Base-by-base conservation (phyloP, 1,284 basidiomycete species). In the Cronartium quercuum region DNA sequence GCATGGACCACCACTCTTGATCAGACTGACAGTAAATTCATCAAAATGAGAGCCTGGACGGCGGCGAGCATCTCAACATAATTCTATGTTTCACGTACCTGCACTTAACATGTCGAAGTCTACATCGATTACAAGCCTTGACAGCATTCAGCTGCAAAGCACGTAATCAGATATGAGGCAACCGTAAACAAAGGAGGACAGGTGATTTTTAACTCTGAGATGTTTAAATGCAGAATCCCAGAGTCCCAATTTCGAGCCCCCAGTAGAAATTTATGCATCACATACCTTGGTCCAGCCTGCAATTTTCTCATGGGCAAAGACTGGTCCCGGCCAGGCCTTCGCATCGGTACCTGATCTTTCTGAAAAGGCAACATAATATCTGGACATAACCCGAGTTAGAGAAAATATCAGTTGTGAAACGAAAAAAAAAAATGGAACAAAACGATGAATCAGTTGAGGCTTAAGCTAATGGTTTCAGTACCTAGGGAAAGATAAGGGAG, bases 261-360 rank as follows among this genome's bases (percentile, higher is more conserved):
- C n/a, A n/a, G n/a, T n/a, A n/a, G n/a, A n/a, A n/a, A n/a, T n/a
- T n/a, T n/a, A n/a, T n/a, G n/a, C 10, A 10, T 2, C 29, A 55
- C 51, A n/a, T 18, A 68, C 67, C 55, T 68, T 68, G 34, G 47
- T 68, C 67, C 67, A 68, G 21, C 67, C 67, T 12, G 57, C 38
- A 24, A 40, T 55, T 40, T 58, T 68, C 21, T 68, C 47, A 68
- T 68, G 58, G 21, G 67, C 67, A 37, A 68, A 68, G 41, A 68
- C 67, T 37, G 67, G 67, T 41, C 67, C 67, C 51, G 55, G 47
- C 67, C 67, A 68, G 13, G 47, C 55, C 57, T 68, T 68, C 51
- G 51, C n/a, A 24, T 55, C 51, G 1, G 51, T 21, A 55, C 29
- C 29, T 18, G 29, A 55, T 55, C 51, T 55, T 55, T n/a, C 29